Evolutionary conservation across 371 early-diverging fungal species (phyloP), one percentile per base, ranked within the genome.

Genomic region (Mortierella sp.): DNA sequence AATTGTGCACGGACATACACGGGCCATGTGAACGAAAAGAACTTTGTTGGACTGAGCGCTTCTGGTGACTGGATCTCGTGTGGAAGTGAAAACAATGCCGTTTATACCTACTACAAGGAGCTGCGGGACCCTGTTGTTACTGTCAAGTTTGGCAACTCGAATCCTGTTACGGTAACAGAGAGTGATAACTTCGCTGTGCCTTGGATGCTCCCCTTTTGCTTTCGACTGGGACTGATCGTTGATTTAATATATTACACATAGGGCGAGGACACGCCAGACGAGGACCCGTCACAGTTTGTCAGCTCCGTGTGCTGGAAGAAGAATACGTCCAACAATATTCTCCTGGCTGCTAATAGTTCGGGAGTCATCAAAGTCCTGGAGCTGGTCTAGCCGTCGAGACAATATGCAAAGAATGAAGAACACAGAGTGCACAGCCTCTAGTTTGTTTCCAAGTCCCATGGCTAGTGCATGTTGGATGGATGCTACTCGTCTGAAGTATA

Each of bases 11-110:
- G 93, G 30, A 90, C 93, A 3, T 97, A 83, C 69, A 70, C 81
- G 6, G 97, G 97, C 6, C 97, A 97, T 72, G 62, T 81, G 26
- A 97, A 97, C 70, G 96, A 95, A 65, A 95, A 94, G 83, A 95
- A 96, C 82, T 97, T 97, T 92, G 97, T 96, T 8, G 97, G 97
- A 2, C 79, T 96, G 46, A 85, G 87, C 24, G 82, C 89, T 11
- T 89, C 90, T 14, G 86, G 87, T 5, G 92, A 95, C 60, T 95
- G 94, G 90, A 92, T 97, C 64, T 82, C 94, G 0, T 95, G 95
- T 67, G 97, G 97, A 19, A 93, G 93, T 69, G 97, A 97, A 72
- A 92, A 89, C 50, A 95, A 97, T 78, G 85, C 87, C 0, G 86
- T 95, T 14, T 95, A 90, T 70, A 84, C 91, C 0, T 97, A 97